A percentile compares a stretch with the other conserved stretches of the same genome.
Evolutionary conservation across 2,329 filamentous ascomycete species (phyloP).

Genomic region (Fusarium pseudograminearum): DNA sequence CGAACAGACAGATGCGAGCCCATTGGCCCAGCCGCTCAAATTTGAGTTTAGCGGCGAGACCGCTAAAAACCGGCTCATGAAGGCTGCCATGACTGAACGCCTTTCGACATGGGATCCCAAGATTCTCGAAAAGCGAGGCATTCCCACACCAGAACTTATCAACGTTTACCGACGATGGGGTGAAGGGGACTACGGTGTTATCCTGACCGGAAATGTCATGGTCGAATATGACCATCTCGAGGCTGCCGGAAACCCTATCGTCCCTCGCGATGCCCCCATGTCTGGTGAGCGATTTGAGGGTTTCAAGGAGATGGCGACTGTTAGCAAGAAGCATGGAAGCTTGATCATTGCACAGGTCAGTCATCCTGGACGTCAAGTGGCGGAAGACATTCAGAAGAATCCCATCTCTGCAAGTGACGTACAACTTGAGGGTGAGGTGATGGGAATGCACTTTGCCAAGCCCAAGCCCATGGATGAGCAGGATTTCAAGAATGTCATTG

Average conservation of each 20-base stretch:
- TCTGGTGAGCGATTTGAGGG: conserved; percentile 70
- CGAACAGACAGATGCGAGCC: conserved; percentile 18
- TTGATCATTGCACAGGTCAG: conserved; percentile 71
- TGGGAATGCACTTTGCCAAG: conserved; percentile 56
- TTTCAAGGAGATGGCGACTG: conserved; percentile 67
- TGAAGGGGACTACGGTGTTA: conserved; percentile 65
- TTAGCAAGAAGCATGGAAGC: conserved; percentile 68
- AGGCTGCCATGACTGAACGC: conserved; percentile 75
- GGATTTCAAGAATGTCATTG: conserved; percentile 69
- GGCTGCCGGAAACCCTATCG: conserved; percentile 67
- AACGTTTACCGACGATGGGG: conserved; percentile 72
- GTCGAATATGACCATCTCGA: conserved; percentile 71
- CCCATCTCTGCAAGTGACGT: conserved; percentile 58
- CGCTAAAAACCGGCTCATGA: conserved; percentile 74
- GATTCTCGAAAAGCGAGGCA: conserved; percentile 61
- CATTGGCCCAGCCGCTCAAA: conserved; percentile 59
- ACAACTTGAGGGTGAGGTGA: conserved; percentile 46
- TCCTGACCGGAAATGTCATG: conserved; percentile 74
- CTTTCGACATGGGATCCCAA: conserved; percentile 70
- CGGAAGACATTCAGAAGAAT: conserved; percentile 45
- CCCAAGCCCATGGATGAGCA: conserved; percentile 64
- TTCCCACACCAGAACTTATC: conserved; percentile 56
- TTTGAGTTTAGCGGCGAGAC: conserved; percentile 65
- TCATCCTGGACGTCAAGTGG: conserved; percentile 58
- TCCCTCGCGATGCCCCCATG: conserved; percentile 64